Conservation (phyloP, 108 stramenopile species). For the Cyclotella baltica region DNA sequence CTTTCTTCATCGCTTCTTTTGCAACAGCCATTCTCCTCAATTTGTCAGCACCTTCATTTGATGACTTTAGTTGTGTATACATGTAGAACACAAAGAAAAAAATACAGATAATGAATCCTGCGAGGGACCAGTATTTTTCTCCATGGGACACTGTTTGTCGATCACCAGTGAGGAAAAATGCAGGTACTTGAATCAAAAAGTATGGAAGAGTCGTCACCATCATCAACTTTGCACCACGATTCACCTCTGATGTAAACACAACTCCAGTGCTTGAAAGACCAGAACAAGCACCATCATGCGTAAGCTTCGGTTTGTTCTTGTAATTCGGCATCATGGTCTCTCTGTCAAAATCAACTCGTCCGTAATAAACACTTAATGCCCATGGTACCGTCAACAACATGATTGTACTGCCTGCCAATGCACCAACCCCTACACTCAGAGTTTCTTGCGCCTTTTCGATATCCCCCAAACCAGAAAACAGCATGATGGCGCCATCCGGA, state of each 20-base stretch:
- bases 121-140: slow-evolving; percentile 83
- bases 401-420: slow-evolving; percentile 96
- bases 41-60: slow-evolving; percentile 64
- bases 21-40: slow-evolving; percentile 73
- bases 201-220: slow-evolving; percentile 86
- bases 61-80: slow-evolving; percentile 71
- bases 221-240: slow-evolving; percentile 83
- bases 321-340: slow-evolving; percentile 52
- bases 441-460: slow-evolving; percentile 85
- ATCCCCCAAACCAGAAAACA: slow-evolving; percentile 94
- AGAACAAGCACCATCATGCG: slow-evolving; percentile 1
- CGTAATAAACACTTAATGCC: slow-evolving; percentile 81
- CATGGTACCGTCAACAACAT: slow-evolving; percentile 98
- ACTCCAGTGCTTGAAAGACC: slow-evolving; percentile 69
- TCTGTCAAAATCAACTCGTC: slow-evolving; percentile 88
- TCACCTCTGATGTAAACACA: slow-evolving; percentile 57
- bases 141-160: slow-evolving; percentile 67
- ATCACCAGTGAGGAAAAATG: slow-evolving; percentile 68
- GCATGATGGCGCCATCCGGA: slow-evolving; percentile 97
- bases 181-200: slow-evolving; percentile 90
- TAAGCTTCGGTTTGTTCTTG: slow-evolving; percentile 66
- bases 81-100: slow-evolving; percentile 77
- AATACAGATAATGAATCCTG: slow-evolving; percentile 72
- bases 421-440: slow-evolving; percentile 94
- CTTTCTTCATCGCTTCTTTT: slow-evolving; percentile 72